Evolutionary conservation across 129 eudicot species (phyloP), one percentile per base, ranked within the genome.

Genomic region (Pseudognaphalium luteoalbum): DNA sequence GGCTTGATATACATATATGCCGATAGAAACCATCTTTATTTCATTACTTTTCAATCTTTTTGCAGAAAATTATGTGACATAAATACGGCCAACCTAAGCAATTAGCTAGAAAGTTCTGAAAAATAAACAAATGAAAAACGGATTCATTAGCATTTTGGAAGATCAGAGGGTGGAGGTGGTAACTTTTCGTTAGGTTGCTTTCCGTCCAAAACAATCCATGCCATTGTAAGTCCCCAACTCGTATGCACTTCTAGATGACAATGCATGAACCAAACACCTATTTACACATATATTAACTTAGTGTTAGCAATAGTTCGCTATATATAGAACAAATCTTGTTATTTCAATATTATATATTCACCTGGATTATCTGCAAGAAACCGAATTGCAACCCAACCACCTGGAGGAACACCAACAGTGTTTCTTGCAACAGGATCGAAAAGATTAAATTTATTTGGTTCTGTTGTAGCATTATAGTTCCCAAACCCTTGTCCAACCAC

Each of bases 401-500:
- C 79, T 4, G 79, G 25, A 8, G 92, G 89, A 32, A 87, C 92
- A 19, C 88, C 89, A 33, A 87, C 82, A 1, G 92, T 87, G 78
- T 87, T 87, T 22, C 92, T 77, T 62, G 85, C 85, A 28, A 85
- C 50, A 16, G 92, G 92, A 57, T 87, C 89, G 0, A 85, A 76
- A 70, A 87, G 85, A 47, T 81, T 81, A n/a, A 74, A 81, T 2
- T 62, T 79, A 6, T 14, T 19, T 5, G 67, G 72, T n/a, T 79
- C 90, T 25, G 71, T 76, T 19, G 12, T 71, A 3, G 82, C 80
- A 71, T 84, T 72, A 30, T 58, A 87, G 51, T 84, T 85, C 2
- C 92, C 92, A 20, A 85, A 85, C 6, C 92, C 92, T 82, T 85
- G 87, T 0, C 92, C 92, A 30, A 87, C 82, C 2, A 87, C 87